Evolutionary conservation across 345 rosid species (phyloP).

Genomic region (Linum trigynum): DNA sequence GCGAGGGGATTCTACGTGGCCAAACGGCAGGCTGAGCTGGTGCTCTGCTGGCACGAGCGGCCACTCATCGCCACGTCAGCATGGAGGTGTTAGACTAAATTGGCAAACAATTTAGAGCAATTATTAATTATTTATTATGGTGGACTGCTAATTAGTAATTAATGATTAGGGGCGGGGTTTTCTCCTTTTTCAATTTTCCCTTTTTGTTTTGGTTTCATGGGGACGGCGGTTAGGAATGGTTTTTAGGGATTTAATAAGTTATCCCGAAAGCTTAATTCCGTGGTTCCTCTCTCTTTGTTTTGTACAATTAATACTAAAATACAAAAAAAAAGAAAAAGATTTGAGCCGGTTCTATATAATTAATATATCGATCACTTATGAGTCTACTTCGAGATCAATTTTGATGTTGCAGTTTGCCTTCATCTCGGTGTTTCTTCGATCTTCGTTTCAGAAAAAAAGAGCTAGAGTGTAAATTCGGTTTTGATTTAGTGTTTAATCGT

Average conservation of each 20-base stretch:
- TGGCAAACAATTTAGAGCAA: background rate
- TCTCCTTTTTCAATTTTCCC: no score
- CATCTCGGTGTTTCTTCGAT: no score
- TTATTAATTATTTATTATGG: no score
- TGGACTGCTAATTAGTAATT: no score
- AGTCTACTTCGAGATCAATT: no score
- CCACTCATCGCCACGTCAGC: slow-evolving; percentile 81
- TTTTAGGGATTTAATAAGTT: background rate
- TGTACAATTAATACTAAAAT: background rate
- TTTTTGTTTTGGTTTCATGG: background rate
- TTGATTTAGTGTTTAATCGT: no score
- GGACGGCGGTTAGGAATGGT: background rate
- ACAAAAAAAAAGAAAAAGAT: no score
- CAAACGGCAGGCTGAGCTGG: slow-evolving; percentile 70
- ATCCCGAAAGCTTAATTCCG: background rate
- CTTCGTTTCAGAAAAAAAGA: no score
- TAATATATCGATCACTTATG: no score
- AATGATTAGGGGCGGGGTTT: background rate
- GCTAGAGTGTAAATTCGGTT: no score
- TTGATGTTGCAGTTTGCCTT: no score
- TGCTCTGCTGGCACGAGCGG: slow-evolving; percentile 85
- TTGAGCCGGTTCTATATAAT: background rate
- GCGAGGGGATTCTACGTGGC: slow-evolving; percentile 88
- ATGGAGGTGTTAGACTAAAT: slow-evolving; percentile 48
- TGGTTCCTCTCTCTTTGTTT: background rate